Evolutionary conservation across 208 protist genomes (phyloP), one percentile per base, ranked within the genome.

Genomic region (Leishmania tropica): DNA sequence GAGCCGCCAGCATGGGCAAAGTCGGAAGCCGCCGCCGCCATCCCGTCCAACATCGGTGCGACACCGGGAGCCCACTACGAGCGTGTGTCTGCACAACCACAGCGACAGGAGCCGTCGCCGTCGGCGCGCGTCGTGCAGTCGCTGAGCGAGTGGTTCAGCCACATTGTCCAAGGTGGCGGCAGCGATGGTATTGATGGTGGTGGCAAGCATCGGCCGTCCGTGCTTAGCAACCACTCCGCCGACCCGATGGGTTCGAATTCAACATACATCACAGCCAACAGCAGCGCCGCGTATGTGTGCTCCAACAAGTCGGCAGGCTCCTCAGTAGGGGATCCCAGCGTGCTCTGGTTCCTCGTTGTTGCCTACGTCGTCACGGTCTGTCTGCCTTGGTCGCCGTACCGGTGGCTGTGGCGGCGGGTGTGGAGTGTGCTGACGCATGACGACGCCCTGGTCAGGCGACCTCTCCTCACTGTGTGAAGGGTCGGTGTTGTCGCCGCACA

Each of bases 371-470:
- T 89, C 13, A 88, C 84, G 11, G 79, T 72, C 68, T 82, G 86
- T 17, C 13, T 90, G 73, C 81, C 84, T 3, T 74, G 79, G 40
- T 95, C 88, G 78, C 92, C 89, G 4, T 85, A 93, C 65, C 83
- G 85, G 37, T 86, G 83, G 80, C 70, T 93, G 79, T 93, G 81
- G 83, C 35, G 84, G n/a, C 78, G 79, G 35, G 85, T 85, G 51
- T 93, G 89, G 89, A 58, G 60, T 35, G 76, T 93, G 6, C 86
- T 95, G 71, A 70, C 85, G 28, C 83, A 93, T 80, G 92, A 93
- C 71, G 92, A 95, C 67, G 89, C 89, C 1, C 83, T 95, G 28
- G 87, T 79, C 11, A 88, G 89, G 40, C 89, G 88, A 45, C 89
- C 89, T 10, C 31, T 91, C 21, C 86, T 95, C 4, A 91, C 88